Evolutionary conservation across 2,329 filamentous ascomycete genomes (phyloP), one percentile per base, ranked within the genome.

Genomic region (Monilinia polystroma): DNA sequence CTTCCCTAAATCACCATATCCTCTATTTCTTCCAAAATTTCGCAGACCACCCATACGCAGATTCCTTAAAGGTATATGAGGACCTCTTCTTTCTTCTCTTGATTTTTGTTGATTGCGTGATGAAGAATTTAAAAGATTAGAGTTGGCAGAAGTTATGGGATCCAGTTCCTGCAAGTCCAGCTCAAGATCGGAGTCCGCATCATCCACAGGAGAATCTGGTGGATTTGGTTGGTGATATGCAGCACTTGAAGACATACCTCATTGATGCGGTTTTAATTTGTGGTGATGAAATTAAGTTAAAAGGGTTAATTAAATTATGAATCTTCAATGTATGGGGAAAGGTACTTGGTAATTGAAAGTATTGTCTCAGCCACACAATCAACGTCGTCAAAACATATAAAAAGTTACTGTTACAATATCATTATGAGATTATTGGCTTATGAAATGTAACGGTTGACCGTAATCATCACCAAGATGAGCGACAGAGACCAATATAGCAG

Each of bases 131-230:
- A 70, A 68, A 49, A 70, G 68, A 18, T 72, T 56, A 4, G 71
- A 68, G 63, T 64, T 74, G 45, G 73, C 71, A 56, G 68, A 74
- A 51, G 72, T 73, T 68, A 78, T 67, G 66, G 91, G 90, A 76
- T 93, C 90, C 72, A 95, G 87, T 81, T 94, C 91, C 75, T 92
- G 85, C 72, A 92, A 84, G 73, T 93, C 90, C 74, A 95, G 82
- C 70, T 91, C 89, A 72, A 89, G 85, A 76, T 94, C 81, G 60
- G 89, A 91, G 77, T 93, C 90, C 76, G 88, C 91, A 76, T 93
- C 90, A 79, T 87, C 82, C 74, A 81, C 79, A 68, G 84, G 83
- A 68, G 85, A 86, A 79, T 90, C 87, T 78, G 87, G 87, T 75
- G 73, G 72, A 72, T 76, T 73, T 73, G 74, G 70, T 59, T 74